Conservation (phyloP, 352 stramenopile genomes). For the Pythium grandisporangium region DNA sequence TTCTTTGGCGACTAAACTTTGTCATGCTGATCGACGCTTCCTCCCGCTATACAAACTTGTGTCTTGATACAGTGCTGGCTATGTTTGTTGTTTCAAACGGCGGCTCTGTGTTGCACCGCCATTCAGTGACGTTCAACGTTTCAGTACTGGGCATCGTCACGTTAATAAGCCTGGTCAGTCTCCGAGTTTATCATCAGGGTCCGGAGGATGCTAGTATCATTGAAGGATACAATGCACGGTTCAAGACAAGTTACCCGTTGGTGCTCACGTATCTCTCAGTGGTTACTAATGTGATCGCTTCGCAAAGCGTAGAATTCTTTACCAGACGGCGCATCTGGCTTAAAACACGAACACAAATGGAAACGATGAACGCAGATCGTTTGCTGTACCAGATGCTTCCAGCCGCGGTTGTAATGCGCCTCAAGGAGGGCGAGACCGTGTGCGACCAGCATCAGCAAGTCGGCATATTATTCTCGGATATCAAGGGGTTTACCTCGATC, state of each 20-base stretch:
- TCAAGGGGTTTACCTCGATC: constrained; percentile 90
- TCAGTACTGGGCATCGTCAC: constrained; percentile 44
- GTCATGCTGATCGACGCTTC: constrained; percentile 48
- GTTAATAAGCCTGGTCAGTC: constrained; percentile 23
- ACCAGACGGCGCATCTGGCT: constrained; percentile 78
- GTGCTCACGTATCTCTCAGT: constrained; percentile 75
- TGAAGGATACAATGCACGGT: constrained; percentile 55
- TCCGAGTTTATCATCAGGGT: constrained; percentile 37
- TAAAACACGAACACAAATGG: constrained; percentile 70
- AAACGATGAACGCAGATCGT: constrained; percentile 78
- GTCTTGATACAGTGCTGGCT: constrained; percentile 61
- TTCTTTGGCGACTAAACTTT: constrained; percentile 58
- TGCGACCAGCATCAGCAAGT: constrained; percentile 84
- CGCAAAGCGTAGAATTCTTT: constrained; percentile 75
- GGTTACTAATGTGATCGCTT: constrained; percentile 76
- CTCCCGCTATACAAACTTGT: constrained; percentile 66
- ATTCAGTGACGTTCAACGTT: constrained; percentile 52
- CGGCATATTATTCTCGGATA: constrained; percentile 87
- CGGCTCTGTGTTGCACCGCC: constrained; percentile 63
- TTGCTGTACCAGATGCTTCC: constrained; percentile 86
- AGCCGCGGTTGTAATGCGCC: constrained; percentile 66
- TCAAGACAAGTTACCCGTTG: constrained; percentile 76
- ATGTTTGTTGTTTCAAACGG: constrained; percentile 85
- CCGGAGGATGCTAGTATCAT: constrained; percentile 11
- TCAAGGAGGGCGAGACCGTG: constrained; percentile 79